A percentile compares a stretch with the other conserved stretches of the same genome.
Evolutionary conservation across 768 basidiomycete species (phyloP).

Genomic region (Paxillus ammoniavirescens): DNA sequence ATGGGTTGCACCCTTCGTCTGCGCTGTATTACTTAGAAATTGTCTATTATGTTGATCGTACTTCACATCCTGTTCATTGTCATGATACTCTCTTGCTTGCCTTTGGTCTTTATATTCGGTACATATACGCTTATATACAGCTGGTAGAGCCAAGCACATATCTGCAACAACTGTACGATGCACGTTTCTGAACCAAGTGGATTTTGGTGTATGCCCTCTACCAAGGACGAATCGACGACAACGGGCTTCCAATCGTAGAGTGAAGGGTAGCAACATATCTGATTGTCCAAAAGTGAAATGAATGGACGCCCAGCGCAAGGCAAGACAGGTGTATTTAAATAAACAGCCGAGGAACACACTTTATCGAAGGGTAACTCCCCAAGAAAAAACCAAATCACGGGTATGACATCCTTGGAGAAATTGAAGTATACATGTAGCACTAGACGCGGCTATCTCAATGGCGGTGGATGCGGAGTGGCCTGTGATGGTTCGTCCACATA

Average conservation of each 20-base stretch:
- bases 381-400: neutral
- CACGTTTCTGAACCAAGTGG: neutral
- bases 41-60: slow-evolving; percentile 18
- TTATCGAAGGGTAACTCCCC: neutral
- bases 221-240: too few species aligned
- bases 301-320: slow-evolving; percentile 1
- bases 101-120: neutral
- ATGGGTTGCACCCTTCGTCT: slow-evolving; percentile 1
- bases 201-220: too few species aligned
- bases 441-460: slow-evolving; percentile 5
- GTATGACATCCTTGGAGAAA: neutral
- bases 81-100: slow-evolving; percentile 4
- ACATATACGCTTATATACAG: neutral
- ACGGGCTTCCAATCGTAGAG: neutral
- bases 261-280: too few species aligned
- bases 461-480: slow-evolving; percentile 9
- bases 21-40: slow-evolving; percentile 24
- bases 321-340: slow-evolving; percentile 7
- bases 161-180: neutral
- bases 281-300: neutral
- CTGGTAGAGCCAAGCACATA: too few species aligned
- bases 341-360: neutral
- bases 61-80: slow-evolving; percentile 10
- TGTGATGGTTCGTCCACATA: slow-evolving; percentile 2
- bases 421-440: neutral